Conservation (phyloP, 768 basidiomycete species). For the Pleurotus pulmonarius region DNA sequence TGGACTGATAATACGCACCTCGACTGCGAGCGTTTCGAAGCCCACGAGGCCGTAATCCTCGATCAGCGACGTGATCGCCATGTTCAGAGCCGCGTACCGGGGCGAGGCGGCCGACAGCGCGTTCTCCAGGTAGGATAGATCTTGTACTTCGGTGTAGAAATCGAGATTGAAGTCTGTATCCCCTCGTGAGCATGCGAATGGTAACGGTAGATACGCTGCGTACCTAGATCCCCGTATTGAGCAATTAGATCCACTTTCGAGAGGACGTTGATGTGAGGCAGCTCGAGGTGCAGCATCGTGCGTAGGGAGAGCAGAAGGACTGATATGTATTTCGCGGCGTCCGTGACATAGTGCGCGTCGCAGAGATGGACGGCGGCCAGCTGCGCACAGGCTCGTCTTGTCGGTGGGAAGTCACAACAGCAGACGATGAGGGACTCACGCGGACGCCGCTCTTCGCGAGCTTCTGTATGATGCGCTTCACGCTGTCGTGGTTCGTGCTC, state of each 20-base stretch:
- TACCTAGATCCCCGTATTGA: slow-evolving; percentile 90
- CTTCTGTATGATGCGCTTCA: slow-evolving; percentile 74
- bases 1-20: slow-evolving; percentile 41
- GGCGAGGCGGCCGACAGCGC: slow-evolving; percentile 61
- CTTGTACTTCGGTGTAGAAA: slow-evolving; percentile 98
- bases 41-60: slow-evolving; percentile 92
- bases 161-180: slow-evolving; percentile 89
- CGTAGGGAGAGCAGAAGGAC: slow-evolving; percentile 87
- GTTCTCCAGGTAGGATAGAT: slow-evolving; percentile 84
- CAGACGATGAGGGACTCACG: slow-evolving; percentile 47
- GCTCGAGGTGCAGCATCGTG: slow-evolving; percentile 96
- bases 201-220: slow-evolving; percentile 16
- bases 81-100: slow-evolving; percentile 76
- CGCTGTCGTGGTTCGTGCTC: slow-evolving; percentile 90
- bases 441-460: slow-evolving; percentile 76
- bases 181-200: slow-evolving; percentile 6
- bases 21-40: slow-evolving; percentile 96
- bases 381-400: slow-evolving; percentile 33
- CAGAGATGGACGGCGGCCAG: slow-evolving; percentile 92
- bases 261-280: slow-evolving; percentile 97
- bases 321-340: slow-evolving; percentile 92
- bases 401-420: background rate
- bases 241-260: slow-evolving; percentile 92
- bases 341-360: slow-evolving; percentile 96
- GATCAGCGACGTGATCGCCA: slow-evolving; percentile 87